A percentile compares a stretch with the other conserved stretches of the same genome.
These are phyloP conservation scores for Sporisorium reilianum DNA, from an alignment of 1,284 basidiomycete species.

Conservation along the genomic window DNA sequence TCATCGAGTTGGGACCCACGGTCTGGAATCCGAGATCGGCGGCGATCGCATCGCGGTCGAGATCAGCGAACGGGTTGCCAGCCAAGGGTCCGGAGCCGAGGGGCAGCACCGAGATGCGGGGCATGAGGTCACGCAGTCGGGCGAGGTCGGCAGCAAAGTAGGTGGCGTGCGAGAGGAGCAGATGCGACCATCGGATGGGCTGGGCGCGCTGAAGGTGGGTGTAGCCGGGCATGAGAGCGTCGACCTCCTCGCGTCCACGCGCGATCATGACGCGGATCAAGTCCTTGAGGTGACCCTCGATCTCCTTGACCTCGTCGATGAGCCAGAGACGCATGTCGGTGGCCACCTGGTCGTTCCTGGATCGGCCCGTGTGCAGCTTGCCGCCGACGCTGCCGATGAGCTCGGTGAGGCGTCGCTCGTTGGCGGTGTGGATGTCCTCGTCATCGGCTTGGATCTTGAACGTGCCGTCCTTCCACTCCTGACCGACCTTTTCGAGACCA, in stretches of 20 bases:
- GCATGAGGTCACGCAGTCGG: constrained; percentile 82
- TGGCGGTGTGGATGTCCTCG: constrained; percentile 99
- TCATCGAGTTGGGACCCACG: constrained; percentile 68
- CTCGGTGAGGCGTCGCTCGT: constrained; percentile 93
- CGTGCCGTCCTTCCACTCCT: constrained; percentile 79
- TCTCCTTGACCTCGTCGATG: constrained; percentile 80
- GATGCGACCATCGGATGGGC: constrained; percentile 98
- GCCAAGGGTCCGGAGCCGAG: constrained; percentile 94
- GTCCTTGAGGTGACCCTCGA: constrained; percentile 80
- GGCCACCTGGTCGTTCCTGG: constrained; percentile 96
- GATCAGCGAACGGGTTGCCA: constrained; percentile 85
- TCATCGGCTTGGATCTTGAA: constrained; percentile 76
- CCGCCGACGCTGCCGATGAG: constrained; percentile 78
- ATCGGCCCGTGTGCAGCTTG: constrained; percentile 85
- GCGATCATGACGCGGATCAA: constrained; percentile 89
- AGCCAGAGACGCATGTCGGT: constrained; percentile 98
- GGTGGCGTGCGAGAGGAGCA: constrained; percentile 92
- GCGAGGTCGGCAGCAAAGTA: constrained; percentile 89
- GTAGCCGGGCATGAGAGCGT: constrained; percentile 92
- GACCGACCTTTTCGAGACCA: constrained; percentile 82
- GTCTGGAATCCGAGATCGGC: constrained; percentile 66
- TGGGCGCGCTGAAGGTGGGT: constrained; percentile 87
- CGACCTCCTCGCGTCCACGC: constrained; percentile 90
- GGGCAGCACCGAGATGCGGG: constrained; percentile 84
- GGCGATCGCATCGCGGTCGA: constrained; percentile 66